Conservation (phyloP, 345 rosid genomes). For the Salix purpurea region DNA sequence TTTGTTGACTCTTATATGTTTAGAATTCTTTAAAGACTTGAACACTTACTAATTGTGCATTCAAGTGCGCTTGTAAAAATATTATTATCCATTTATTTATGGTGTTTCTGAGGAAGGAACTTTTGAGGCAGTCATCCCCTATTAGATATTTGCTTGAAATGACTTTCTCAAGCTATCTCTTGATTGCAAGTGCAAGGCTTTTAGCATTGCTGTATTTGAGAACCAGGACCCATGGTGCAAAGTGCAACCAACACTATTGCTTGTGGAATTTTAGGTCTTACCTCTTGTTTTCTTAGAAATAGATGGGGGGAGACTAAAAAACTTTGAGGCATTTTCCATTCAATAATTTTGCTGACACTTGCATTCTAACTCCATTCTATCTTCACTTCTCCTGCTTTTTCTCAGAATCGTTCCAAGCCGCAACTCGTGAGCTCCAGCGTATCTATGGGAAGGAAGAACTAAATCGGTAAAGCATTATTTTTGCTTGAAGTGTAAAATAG, state of each 20-base stretch:
- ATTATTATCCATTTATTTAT: background rate
- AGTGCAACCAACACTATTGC: background rate
- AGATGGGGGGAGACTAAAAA: background rate
- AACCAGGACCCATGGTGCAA: background rate
- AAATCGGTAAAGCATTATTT: slow-evolving; percentile 25
- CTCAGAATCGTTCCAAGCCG: slow-evolving; percentile 83
- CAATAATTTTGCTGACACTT: background rate
- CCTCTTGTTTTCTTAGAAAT: background rate
- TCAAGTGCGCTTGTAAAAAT: background rate
- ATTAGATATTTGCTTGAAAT: background rate
- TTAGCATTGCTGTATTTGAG: background rate
- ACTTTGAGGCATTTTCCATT: background rate
- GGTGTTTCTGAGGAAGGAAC: background rate
- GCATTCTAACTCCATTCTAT: background rate
- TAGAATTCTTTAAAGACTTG: background rate
- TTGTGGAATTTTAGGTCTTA: too few relatives aligned
- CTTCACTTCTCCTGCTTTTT: background rate
- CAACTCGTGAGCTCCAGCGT: slow-evolving; percentile 86
- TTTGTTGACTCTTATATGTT: background rate
- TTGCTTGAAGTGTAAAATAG: slow-evolving; percentile 5
- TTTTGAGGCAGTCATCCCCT: background rate
- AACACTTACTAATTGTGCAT: background rate
- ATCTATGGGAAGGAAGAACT: slow-evolving; percentile 79
- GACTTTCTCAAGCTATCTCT: background rate
- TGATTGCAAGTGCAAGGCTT: background rate